Base-by-base conservation (phyloP, 768 basidiomycete genomes). In the Kwoniella sp. region DNA sequence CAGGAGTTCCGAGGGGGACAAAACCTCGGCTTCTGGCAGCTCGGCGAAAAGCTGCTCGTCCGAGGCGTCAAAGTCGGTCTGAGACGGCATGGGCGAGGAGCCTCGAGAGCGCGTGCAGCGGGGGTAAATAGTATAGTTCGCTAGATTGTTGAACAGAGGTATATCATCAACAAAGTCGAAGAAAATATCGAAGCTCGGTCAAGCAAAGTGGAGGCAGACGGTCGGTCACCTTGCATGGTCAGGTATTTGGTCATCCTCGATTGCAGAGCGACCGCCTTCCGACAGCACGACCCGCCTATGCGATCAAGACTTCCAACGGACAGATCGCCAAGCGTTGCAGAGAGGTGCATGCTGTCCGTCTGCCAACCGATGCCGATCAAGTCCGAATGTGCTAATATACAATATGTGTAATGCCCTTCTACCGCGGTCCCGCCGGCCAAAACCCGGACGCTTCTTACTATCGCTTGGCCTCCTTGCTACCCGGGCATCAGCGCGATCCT, bases 1-100 rank as follows among this genome's bases (percentile, higher is more conserved):
- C 2, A 78, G 61, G 64, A 78, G 69, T 25, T 72, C 70, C 8
- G 74, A 56, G 1, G 73, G 69, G 0, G 73, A 55, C 4, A 77
- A 46, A 3, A 62, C 41, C 38, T 63, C 57, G 2, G 69, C 54
- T 26, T 17, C 39, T 14, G 69, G 69, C 12, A 69, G 53, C 11
- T 62, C 63, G 11, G 45, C 31, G 49, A 41, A 61, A 3, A 54
- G 45, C 36, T 54, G 52, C 0, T 15, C 38, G 11, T 54, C 52
- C 31, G 37, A 1, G 5, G 45, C 52, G 33, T 54, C 52, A n/a
- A 12, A 39, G 31, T 54, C 52, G 37, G 5, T 5, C 11, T 49
- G 38, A 25, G 11, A 25, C 12, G 49, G 28, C 42, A 45, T 44
- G 36, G 25, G 20, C 12, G 31, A n/a, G n/a, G n/a, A n/a, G n/a